Percentiles rank a stretch among this genome's conserved stretches.
These are phyloP conservation scores for Flaveria sonorensis DNA, from an alignment of 129 eudicot genomes.

Conservation along the genomic window DNA sequence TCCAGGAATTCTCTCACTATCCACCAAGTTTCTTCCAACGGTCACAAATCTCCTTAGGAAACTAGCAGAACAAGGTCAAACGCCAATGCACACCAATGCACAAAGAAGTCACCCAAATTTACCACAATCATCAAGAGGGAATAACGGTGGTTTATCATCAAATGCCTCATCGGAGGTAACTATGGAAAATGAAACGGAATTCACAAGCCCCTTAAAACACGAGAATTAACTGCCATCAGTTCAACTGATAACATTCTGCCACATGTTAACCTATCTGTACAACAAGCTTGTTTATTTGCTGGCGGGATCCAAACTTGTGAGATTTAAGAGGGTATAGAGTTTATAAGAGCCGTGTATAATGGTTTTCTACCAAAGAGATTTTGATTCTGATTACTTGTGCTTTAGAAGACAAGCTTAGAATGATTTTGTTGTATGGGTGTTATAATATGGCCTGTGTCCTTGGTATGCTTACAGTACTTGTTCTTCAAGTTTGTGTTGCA, in stretches of 20 bases:
- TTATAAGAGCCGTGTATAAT: slow-evolving; percentile 21
- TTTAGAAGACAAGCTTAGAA: slow-evolving; percentile 16
- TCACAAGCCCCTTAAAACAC: slow-evolving; percentile 55
- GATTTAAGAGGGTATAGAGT: slow-evolving; percentile 28
- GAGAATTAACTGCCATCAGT: slow-evolving; percentile 35
- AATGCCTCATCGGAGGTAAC: slow-evolving; percentile 69
- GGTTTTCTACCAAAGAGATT: slow-evolving; percentile 19
- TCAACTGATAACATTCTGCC: not conserved
- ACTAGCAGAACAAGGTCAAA: slow-evolving; percentile 89
- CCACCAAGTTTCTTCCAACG: slow-evolving; percentile 86
- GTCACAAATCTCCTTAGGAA: slow-evolving; percentile 77
- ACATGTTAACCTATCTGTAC: slow-evolving; percentile 17
- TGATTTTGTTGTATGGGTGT: slow-evolving; percentile 33
- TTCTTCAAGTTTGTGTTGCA: not conserved
- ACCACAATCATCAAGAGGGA: slow-evolving; percentile 41
- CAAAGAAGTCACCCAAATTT: slow-evolving; percentile 57
- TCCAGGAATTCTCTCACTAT: slow-evolving; percentile 79
- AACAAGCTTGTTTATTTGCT: slow-evolving; percentile 23
- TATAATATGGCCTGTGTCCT: slow-evolving; percentile 19
- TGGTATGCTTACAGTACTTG: not conserved
- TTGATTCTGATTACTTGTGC: slow-evolving; percentile 17
- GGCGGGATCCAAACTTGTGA: slow-evolving; percentile 8
- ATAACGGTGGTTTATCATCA: slow-evolving; percentile 53
- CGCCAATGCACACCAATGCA: slow-evolving; percentile 39
- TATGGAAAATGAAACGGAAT: slow-evolving; percentile 64